phyloP scores from a whole-genome alignment of 805 yeast genomes.

The Metschnikowia cerradonensis region DNA sequence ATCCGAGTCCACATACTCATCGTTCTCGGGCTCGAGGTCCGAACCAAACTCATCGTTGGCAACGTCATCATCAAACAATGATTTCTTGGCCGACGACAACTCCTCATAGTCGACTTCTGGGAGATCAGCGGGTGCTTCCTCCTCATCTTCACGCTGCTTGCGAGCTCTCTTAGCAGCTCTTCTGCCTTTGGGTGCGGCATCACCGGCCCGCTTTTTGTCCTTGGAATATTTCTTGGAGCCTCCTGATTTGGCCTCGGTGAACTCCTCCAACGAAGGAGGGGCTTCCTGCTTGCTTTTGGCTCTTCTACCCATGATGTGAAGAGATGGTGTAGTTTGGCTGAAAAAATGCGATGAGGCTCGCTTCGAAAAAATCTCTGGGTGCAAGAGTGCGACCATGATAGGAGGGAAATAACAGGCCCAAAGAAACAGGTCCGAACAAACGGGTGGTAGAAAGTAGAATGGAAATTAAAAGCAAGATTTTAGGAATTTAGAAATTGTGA shows the following conservation, averaged over 20 bases:
- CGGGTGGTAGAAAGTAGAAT: too few species aligned
- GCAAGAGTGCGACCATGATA: neutral
- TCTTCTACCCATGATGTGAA: slow-evolving; percentile 75
- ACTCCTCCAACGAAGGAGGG: slow-evolving; percentile 87
- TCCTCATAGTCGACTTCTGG: slow-evolving; percentile 70
- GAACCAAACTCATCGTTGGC: slow-evolving; percentile 36
- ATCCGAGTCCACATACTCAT: slow-evolving; percentile 48
- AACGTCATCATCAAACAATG: slow-evolving; percentile 73
- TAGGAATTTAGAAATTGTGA: too few species aligned
- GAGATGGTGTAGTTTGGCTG: slow-evolving; percentile 7
- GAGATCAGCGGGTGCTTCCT: slow-evolving; percentile 30
- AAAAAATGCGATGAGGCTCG: slow-evolving; percentile 19
- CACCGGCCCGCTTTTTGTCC: slow-evolving; percentile 21
- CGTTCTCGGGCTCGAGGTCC: slow-evolving; percentile 36
- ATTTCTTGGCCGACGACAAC: slow-evolving; percentile 62
- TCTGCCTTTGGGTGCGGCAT: slow-evolving; percentile 18
- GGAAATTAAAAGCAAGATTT: too few species aligned
- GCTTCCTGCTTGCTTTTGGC: slow-evolving; percentile 88
- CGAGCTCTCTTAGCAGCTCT: slow-evolving; percentile 16
- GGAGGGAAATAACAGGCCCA: too few species aligned
- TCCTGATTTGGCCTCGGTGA: slow-evolving; percentile 36
- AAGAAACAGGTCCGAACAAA: too few species aligned
- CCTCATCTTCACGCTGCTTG: slow-evolving; percentile 13
- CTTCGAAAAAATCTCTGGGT: slow-evolving; percentile 3
- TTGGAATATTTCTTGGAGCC: slow-evolving; percentile 27